Evolutionary conservation across 306 rosid species (phyloP).

Genomic region (Morella rubra): DNA sequence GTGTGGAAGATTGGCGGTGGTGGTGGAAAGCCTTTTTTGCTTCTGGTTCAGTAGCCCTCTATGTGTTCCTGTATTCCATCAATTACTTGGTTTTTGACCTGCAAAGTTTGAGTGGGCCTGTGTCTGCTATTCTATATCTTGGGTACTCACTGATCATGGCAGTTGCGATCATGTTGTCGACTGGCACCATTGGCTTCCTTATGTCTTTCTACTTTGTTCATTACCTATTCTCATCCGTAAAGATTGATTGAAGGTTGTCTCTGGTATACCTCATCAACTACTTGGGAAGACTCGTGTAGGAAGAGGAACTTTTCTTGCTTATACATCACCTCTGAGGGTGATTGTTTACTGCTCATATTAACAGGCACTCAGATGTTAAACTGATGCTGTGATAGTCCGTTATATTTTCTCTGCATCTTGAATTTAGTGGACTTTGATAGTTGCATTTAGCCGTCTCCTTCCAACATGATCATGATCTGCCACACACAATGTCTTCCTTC

Average conservation of each 20-base stretch:
- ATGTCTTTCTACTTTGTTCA: conserved; percentile 92
- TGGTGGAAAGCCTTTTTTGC: conserved; percentile 99
- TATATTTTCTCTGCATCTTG: conserved; percentile 18
- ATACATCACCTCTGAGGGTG: conserved; percentile 39
- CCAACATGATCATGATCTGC: conserved; percentile 30
- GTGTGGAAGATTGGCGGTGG: conserved; percentile 99
- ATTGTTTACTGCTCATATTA: conserved; percentile 29
- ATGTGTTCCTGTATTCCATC: conserved; percentile 89
- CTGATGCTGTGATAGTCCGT: conserved; percentile 26
- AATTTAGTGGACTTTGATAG: conserved; percentile 5
- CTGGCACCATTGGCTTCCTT: conserved; percentile 88
- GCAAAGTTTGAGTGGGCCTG: conserved; percentile 95
- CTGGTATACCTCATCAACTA: conserved; percentile 31
- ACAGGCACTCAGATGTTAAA: conserved; percentile 29
- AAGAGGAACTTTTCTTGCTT: conserved; percentile 33
- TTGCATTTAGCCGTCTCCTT: conserved; percentile 21
- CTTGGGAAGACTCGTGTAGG: conserved; percentile 21
- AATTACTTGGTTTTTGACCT: conserved; percentile 92
- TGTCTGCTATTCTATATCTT: conserved; percentile 80
- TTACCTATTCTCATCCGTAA: conserved; percentile 87
- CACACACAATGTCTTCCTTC: conserved; percentile 23
- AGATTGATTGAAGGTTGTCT: conserved; percentile 61
- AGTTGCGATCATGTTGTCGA: conserved; percentile 83
- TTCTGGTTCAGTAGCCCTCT: conserved; percentile 86
- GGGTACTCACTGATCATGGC: conserved; percentile 97